Evolutionary conservation across 352 stramenopile species (phyloP), one percentile per base, ranked within the genome.

Genomic region (Bremia lactucae): DNA sequence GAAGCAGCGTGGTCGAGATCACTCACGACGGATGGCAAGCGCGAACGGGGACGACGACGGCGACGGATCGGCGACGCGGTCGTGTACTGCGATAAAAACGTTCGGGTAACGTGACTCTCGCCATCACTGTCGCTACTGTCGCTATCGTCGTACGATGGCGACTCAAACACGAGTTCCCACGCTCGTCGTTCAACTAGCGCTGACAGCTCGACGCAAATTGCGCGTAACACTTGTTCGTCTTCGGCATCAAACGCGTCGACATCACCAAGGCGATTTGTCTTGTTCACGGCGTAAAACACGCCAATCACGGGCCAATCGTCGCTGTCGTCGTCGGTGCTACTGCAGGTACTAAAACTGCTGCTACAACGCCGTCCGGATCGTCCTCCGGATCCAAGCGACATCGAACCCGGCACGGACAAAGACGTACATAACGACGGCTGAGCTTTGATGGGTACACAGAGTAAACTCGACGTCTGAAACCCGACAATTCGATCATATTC

Each of bases 261-360:
- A 15, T 64, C 65, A 14, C 36, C 42, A 6, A 45, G 58, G 2
- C 51, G 36, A 13, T 62, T 71, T 14, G 67, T 47, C 34, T 90
- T 90, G 59, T 90, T 89, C n/a, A 70, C 72, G 0, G 72, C 77
- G 50, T 93, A 87, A 18, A 90, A 79, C 1, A 93, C 75, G 0
- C 72, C 76, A 49, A 90, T 71, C 10, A 86, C 62, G 0, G 52
- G 57, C 4, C 57, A 52, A 36, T 71, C 59, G n/a, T 72, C 62
- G 4, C 52, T 49, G 11, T 66, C 57, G 0, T 66, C 57, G 26
- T 66, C 57, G 0, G 44, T 59, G 28, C 81, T 93, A 51, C 83
- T 87, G 36, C 74, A 72, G 5, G 57, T 62, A 41, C 52, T 66
- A 36, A 66, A 66, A 42, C 52, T 61, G 46, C 45, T 59, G 16